These are phyloP conservation scores for Centaurea solstitialis DNA, from an alignment of 129 eudicot species.

Conservation along the genomic window DNA sequence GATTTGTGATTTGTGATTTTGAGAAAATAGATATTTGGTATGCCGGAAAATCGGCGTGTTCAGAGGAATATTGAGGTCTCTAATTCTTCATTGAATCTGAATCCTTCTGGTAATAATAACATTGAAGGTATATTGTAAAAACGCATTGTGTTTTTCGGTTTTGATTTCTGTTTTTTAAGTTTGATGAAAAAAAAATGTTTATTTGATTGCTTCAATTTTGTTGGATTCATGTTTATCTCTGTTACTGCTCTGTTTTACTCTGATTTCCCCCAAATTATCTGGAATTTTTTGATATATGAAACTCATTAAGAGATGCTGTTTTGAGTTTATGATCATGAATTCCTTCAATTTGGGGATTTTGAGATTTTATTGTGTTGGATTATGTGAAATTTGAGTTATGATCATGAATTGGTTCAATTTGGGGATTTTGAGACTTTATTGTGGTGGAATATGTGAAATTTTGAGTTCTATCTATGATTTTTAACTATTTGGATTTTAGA, in stretches of 20 bases:
- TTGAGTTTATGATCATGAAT: not conserved
- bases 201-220: not conserved
- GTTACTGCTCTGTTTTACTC: not conserved
- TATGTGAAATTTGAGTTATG: not conserved
- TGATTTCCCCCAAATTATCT: constrained; percentile 4
- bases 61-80: constrained; percentile 39
- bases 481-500: constrained; percentile 34
- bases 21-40: constrained; percentile 20
- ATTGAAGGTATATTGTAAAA: constrained; percentile 45
- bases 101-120: constrained; percentile 33
- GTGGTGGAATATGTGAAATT: not conserved
- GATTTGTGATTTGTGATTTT: not conserved
- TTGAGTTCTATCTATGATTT: not conserved
- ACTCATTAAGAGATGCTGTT: not conserved
- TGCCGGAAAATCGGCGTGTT: constrained; percentile 56
- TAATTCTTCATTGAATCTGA: constrained; percentile 36
- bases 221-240: not conserved
- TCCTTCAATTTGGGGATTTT: not conserved
- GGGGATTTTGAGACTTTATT: not conserved
- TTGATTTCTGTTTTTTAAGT: not conserved
- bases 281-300: not conserved
- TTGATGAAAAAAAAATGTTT: constrained; percentile 11
- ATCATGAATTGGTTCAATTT: too few species aligned
- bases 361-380: not conserved
- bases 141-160: not conserved